phyloP scores from a whole-genome alignment of 2,329 filamentous ascomycete genomes.

The Tolypocladium guangdongense region DNA sequence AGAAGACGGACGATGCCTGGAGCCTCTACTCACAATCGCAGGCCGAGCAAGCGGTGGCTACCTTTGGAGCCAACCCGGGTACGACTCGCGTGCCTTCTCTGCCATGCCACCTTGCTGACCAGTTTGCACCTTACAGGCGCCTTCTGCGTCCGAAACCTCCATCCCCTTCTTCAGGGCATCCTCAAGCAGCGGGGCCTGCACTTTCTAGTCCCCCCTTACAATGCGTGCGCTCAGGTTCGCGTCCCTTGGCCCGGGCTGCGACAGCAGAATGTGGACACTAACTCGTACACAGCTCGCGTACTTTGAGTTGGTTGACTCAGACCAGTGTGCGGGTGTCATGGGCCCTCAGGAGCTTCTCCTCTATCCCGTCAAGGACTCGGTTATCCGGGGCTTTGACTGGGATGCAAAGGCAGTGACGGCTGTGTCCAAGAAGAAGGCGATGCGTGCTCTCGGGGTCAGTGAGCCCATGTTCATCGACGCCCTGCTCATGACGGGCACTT shows the following conservation, averaged over 20 bases:
- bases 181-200: slow-evolving; percentile 58
- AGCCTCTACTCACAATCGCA: slow-evolving; percentile 71
- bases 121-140: slow-evolving; percentile 43
- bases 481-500: slow-evolving; percentile 70
- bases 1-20: slow-evolving; percentile 74
- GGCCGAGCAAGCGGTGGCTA: slow-evolving; percentile 68
- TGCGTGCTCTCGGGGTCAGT: slow-evolving; percentile 53
- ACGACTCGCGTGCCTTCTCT: slow-evolving; percentile 9
- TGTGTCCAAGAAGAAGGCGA: slow-evolving; percentile 56
- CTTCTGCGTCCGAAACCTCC: slow-evolving; percentile 60
- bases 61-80: slow-evolving; percentile 75
- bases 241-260: not conserved
- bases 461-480: slow-evolving; percentile 75
- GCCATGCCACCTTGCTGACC: not conserved
- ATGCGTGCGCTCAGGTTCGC: slow-evolving; percentile 72
- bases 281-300: slow-evolving; percentile 50
- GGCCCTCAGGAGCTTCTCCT: slow-evolving; percentile 77
- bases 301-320: slow-evolving; percentile 56
- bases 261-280: not conserved
- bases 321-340: slow-evolving; percentile 66
- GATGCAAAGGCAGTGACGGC: slow-evolving; percentile 52
- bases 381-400: slow-evolving; percentile 59
- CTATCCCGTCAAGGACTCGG: slow-evolving; percentile 69
- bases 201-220: slow-evolving; percentile 78
- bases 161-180: slow-evolving; percentile 64